Conservation (phyloP, 2,329 filamentous ascomycete species). For the Hirsutella rhossiliensis region DNA sequence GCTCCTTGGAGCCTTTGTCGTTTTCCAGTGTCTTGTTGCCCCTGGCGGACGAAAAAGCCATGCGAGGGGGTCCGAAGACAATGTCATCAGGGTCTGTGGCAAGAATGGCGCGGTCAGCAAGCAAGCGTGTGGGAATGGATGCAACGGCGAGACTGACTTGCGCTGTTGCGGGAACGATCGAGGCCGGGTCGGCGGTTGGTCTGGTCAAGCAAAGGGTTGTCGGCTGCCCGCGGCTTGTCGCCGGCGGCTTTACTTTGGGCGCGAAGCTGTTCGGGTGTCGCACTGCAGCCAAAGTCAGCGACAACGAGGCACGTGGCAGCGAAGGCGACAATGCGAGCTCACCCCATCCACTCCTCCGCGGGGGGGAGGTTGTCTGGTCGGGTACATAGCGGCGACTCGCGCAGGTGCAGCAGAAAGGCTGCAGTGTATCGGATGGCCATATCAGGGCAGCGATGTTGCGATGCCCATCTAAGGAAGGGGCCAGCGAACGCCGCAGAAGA, state of each 20-base stretch:
- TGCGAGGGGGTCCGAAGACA: conserved; percentile 74
- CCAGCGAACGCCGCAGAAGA: conserved; percentile 7
- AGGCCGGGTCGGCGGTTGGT: conserved; percentile 37
- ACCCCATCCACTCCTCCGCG: conserved; percentile 96
- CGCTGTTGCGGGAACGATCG: conserved; percentile 44
- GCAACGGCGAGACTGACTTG: conserved; percentile 33
- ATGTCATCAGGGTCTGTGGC: conserved; percentile 61
- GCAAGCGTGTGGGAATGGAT: not conserved
- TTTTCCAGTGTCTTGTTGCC: conserved; percentile 37
- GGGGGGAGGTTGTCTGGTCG: conserved; percentile 73
- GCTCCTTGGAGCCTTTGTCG: conserved; percentile 40
- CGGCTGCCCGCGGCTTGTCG: conserved; percentile 32
- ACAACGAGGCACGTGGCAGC: not conserved
- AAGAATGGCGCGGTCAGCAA: conserved; percentile 5
- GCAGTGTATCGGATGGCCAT: conserved; percentile 59
- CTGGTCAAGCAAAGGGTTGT: conserved; percentile 33
- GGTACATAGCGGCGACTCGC: conserved; percentile 69
- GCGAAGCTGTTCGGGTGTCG: conserved; percentile 32
- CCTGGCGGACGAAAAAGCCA: conserved; percentile 68
- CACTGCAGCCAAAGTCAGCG: conserved; percentile 17
- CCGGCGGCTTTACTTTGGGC: conserved; percentile 29
- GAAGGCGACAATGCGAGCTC: conserved; percentile 19
- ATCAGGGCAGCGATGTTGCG: conserved; percentile 18
- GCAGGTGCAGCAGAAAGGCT: conserved; percentile 64
- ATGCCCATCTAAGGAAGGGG: conserved; percentile 23